A percentile compares a stretch with the other conserved stretches of the same genome.
Conservation (phyloP, 257 asterid species). For the Primulina eburnea region DNA sequence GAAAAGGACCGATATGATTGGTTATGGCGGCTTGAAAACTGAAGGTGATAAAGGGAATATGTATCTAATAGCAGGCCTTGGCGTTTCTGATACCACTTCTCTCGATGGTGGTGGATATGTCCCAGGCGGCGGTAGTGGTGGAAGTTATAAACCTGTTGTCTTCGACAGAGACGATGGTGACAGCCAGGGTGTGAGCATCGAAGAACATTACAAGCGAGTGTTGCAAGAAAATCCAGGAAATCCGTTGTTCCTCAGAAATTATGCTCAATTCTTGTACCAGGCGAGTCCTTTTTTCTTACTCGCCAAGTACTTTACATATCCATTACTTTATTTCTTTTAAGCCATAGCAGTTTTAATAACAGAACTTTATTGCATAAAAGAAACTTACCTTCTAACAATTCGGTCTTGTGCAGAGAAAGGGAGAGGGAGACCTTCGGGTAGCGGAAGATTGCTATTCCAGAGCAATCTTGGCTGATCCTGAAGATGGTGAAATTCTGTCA, state of each 20-base stretch:
- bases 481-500: conserved; percentile 72
- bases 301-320: not conserved
- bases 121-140: conserved; percentile 44
- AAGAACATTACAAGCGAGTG: conserved; percentile 65
- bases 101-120: conserved; percentile 35
- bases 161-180: conserved; percentile 54
- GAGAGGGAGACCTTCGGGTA: conserved; percentile 48
- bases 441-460: conserved; percentile 84
- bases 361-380: not conserved
- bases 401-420: conserved; percentile 29
- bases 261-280: conserved; percentile 77
- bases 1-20: conserved; percentile 19
- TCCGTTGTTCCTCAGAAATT: conserved; percentile 69
- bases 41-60: conserved; percentile 47
- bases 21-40: conserved; percentile 25
- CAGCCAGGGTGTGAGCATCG: conserved; percentile 37
- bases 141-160: conserved; percentile 45
- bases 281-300: conserved; percentile 28
- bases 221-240: conserved; percentile 61
- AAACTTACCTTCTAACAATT: not conserved
- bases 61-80: conserved; percentile 72
- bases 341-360: not conserved
- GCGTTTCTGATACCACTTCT: conserved; percentile 34
- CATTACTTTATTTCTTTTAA: too few species aligned
- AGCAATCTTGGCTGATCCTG: conserved; percentile 77